Conservation (phyloP, 2,329 filamentous ascomycete genomes). For the Pyrenophora seminiperda region DNA sequence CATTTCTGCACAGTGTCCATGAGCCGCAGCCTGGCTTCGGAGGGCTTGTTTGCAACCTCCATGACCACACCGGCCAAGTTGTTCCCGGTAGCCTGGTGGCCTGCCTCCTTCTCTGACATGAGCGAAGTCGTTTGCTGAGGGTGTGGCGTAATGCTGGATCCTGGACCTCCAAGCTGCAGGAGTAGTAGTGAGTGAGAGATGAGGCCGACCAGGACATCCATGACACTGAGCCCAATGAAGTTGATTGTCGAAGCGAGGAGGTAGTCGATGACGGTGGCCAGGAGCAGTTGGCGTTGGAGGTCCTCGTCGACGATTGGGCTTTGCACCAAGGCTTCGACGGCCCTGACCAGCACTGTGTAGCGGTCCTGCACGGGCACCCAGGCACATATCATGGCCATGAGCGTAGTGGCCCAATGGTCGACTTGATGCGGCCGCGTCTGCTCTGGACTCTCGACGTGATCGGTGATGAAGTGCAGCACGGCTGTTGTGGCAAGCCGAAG, state of each 20-base stretch:
- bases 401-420: constrained; percentile 77
- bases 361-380: constrained; percentile 96
- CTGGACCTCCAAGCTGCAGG: constrained; percentile 65
- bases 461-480: constrained; percentile 72
- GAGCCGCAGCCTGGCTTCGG: constrained; percentile 63
- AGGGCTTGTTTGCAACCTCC: constrained; percentile 56
- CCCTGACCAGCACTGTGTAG: constrained; percentile 83
- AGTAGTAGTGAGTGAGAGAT: constrained; percentile 81
- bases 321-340: constrained; percentile 75
- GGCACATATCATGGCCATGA: constrained; percentile 78
- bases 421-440: constrained; percentile 53
- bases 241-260: constrained; percentile 88
- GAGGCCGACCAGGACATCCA: constrained; percentile 87
- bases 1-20: constrained; percentile 75
- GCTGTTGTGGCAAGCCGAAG: constrained; percentile 76
- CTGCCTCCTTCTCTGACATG: constrained; percentile 27
- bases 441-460: constrained; percentile 36
- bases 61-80: constrained; percentile 39
- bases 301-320: constrained; percentile 72
- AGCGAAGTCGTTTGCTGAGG: constrained; percentile 45
- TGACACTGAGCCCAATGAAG: constrained; percentile 92
- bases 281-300: constrained; percentile 72
- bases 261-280: constrained; percentile 79
- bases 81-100: constrained; percentile 23
- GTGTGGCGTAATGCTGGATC: constrained; percentile 46